Conservation (phyloP, 176 grass and related monocot species). For the Oryza meyeriana region DNA sequence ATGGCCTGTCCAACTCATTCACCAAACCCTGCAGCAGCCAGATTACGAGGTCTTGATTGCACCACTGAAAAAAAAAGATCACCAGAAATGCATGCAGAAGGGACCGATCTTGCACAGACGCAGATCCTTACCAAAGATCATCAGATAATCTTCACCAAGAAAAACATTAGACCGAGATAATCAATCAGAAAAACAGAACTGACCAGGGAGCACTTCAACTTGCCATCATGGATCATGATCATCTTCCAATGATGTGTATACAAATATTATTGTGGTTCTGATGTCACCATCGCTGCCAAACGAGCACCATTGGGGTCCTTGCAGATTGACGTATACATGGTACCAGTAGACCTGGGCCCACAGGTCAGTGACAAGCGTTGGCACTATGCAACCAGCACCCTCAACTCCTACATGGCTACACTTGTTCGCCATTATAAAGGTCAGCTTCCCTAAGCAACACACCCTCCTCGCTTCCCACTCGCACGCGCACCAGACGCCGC, state of each 20-base stretch:
- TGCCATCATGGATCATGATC: conserved; percentile 10
- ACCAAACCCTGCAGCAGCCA: conserved; percentile 11
- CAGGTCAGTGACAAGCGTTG: background rate
- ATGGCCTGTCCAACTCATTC: background rate
- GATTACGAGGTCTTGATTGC: background rate
- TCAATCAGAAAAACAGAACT: background rate
- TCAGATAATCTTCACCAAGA: background rate
- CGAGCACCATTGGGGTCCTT: background rate
- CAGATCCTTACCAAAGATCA: background rate
- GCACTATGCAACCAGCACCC: background rate
- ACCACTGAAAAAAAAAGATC: background rate
- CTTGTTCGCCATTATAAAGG: conserved; percentile 31
- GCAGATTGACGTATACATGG: background rate
- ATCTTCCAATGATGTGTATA: conserved; percentile 18
- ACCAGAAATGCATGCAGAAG: background rate
- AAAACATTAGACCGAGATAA: background rate
- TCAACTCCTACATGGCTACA: background rate
- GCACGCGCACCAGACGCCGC: background rate
- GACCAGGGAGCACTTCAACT: conserved; percentile 17
- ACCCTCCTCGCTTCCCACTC: background rate
- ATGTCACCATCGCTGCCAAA: conserved; percentile 34
- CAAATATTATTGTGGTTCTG: conserved; percentile 4
- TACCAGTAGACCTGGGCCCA: background rate
- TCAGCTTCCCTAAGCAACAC: background rate
- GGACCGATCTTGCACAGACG: background rate